Evolutionary conservation across 2,329 filamentous ascomycete species (phyloP), one percentile per base, ranked within the genome.

Genomic region (Colletotrichum viniferum): DNA sequence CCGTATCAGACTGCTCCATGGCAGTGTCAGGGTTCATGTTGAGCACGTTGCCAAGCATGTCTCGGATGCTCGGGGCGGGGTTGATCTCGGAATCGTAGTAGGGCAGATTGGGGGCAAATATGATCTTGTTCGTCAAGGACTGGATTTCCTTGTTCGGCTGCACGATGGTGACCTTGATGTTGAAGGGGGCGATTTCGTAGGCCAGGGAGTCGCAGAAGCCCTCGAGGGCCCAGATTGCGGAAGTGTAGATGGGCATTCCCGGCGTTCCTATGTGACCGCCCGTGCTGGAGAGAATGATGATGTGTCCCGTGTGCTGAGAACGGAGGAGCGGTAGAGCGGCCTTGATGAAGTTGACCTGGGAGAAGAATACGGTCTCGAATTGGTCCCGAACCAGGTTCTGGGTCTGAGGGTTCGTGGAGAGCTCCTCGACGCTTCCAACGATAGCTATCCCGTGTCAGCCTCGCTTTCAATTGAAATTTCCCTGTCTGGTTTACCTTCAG

Each of bases 101-200:
- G 21, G 90, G 89, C 81, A 98, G 90, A 43, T 93, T 92, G 7
- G 96, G 96, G 4, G 95, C 94, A 78, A 96, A 95, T 64, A 93
- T 94, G 79, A 98, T 94, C 71, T 94, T 93, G 85, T 98, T 98
- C 32, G 95, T 97, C 73, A 98, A 89, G 36, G 95, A 92, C 78
- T 94, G 92, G 77, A 98, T 95, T 86, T 98, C 96, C 86, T 98
- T 95, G 84, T 96, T 97, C 30, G 96, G 96, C 87, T 99, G 96
- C 60, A 99, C 94, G 78, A 98, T 96, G 55, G 96, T 98, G 84
- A 98, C 92, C 84, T 96, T 98, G 86, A 98, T 92, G 85, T 98
- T 98, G 87, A 98, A 98, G 0, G 97, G 97, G 1, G 96, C 94
- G 77, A 99, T 94, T 85, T 99, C 97, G 85, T 98, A 99, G 2